These are phyloP conservation scores for Trypanosoma vivax DNA, from an alignment of 208 protist species.

Conservation along the genomic window DNA sequence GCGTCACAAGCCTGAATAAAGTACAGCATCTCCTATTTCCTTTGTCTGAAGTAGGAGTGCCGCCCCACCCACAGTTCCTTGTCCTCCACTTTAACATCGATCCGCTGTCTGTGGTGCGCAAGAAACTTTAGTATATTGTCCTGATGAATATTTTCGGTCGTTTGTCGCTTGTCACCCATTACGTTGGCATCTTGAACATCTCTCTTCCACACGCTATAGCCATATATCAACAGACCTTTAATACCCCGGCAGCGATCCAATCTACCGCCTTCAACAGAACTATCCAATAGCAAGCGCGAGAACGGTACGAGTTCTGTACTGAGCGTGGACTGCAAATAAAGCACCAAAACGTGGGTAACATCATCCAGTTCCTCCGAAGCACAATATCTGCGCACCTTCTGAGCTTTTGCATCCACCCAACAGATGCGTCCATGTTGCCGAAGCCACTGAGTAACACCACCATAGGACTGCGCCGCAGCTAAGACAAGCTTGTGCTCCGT, in stretches of 20 bases:
- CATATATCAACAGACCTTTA: neutral
- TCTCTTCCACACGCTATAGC: neutral
- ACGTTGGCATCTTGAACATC: neutral
- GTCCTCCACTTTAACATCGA: constrained; percentile 8
- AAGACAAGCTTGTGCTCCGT: constrained; percentile 11
- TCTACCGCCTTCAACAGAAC: neutral
- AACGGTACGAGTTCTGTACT: constrained; percentile 15
- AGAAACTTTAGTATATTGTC: constrained; percentile 18
- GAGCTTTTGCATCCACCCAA: constrained; percentile 39
- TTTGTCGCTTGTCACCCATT: neutral
- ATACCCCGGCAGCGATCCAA: neutral
- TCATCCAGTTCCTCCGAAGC: constrained; percentile 53
- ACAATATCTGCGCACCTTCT: constrained; percentile 41
- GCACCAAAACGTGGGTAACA: constrained; percentile 30
- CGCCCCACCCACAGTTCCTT: constrained; percentile 1
- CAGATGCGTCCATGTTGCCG: constrained; percentile 33
- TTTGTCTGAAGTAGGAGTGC: constrained; percentile 7
- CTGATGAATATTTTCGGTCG: neutral
- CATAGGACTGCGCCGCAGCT: neutral
- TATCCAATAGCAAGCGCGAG: neutral
- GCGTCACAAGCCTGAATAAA: too few relatives aligned
- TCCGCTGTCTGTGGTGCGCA: neutral
- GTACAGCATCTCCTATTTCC: neutral
- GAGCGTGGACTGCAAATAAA: constrained; percentile 25
- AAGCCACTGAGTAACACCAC: constrained; percentile 21